These are phyloP conservation scores for Acanthamoeba triangularis DNA, from an alignment of 208 protist species.

Conservation along the genomic window DNA sequence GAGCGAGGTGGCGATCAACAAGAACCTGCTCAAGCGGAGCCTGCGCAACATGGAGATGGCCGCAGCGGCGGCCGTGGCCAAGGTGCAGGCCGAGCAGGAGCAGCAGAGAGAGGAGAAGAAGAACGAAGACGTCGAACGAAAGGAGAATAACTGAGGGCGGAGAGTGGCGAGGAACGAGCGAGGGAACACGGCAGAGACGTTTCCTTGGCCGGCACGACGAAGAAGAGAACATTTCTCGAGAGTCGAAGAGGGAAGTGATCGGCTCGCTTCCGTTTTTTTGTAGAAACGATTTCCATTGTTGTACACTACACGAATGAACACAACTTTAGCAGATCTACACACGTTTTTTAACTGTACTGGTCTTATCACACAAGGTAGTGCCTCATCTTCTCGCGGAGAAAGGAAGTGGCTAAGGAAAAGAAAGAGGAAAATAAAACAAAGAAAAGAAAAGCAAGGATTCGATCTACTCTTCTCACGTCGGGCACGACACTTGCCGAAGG, in stretches of 20 bases:
- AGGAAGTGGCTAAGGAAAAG: too few species aligned
- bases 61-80: neutral
- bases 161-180: neutral
- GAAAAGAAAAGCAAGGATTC: too few species aligned
- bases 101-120: too few species aligned
- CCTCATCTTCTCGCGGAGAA: too few species aligned
- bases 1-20: constrained; percentile 54
- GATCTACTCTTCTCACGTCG: neutral
- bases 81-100: neutral
- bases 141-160: neutral
- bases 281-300: neutral
- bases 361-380: too few species aligned
- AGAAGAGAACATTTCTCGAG: too few species aligned
- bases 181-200: neutral
- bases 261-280: too few species aligned
- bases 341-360: too few species aligned
- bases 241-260: neutral
- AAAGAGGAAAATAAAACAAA: neutral
- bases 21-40: constrained; percentile 31
- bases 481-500: too few species aligned
- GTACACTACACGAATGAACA: neutral
- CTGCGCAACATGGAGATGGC: neutral
- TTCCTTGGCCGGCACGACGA: neutral
- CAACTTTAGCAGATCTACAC: too few species aligned
- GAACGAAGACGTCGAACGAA: neutral